Evolutionary conservation across 1,284 basidiomycete genomes (phyloP), one percentile per base, ranked within the genome.

Genomic region (Lentinula novae-zelandiae): DNA sequence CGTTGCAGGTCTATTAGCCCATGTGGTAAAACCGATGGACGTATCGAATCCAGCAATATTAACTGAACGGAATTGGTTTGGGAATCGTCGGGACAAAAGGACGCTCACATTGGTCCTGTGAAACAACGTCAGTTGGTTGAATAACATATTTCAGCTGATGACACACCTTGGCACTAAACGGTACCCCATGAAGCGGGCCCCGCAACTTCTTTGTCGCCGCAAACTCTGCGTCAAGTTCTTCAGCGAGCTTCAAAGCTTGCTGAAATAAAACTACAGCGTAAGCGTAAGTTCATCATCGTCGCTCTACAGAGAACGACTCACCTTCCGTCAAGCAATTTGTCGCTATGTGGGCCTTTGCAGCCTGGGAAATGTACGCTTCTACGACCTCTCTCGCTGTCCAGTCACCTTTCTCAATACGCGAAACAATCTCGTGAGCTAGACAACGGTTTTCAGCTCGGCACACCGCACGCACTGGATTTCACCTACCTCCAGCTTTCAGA

Each of bases 321-420:
- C 89, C 81, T 78, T 95, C 93, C 2, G 92, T 94, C 27, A 93
- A 67, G 69, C 88, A 90, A 68, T 94, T 95, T 5, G 86, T 89
- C 48, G 75, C 73, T 50, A 75, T 73, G 34, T 95, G 91, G 0
- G 89, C 87, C 36, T 79, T 71, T 1, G 76, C 79, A 0, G 92
- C 85, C 5, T 85, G 82, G 1, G 83, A 76, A 62, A 93, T 87
- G 72, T 85, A 95, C 33, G 89, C 90, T 57, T 87, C 82, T 8
- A 94, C 72, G 8, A 94, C 88, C 53, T 81, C 75, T 1, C 79
- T 80, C 7, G 92, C 85, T 0, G 89, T 93, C 90, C 92, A 95
- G 71, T 82, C 76, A 8, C 83, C 78, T 5, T 72, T 73, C 62
- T 78, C 70, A 51, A 91, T 90, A 53, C 68, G 77, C 51, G 76